Base-by-base conservation (phyloP, 2,329 filamentous ascomycete species). In the Lachnellula hyalina region DNA sequence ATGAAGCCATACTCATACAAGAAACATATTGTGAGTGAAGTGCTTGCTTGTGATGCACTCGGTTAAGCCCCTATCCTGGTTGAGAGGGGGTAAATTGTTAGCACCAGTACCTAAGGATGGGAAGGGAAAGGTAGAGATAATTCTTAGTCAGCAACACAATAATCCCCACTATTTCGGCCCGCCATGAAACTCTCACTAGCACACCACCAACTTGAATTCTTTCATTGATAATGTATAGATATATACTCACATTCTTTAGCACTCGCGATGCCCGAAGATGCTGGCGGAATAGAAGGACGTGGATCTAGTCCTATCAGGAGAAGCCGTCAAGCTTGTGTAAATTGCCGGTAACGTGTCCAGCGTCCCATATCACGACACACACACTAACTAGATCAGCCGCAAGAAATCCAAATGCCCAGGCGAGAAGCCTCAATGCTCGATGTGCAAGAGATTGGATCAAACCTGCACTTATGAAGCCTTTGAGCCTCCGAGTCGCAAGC, bases 331-430 rank as follows among this genome's bases (percentile, higher is more conserved):
- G 58, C 58, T 9, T 61, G 58, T 51, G 41, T 56, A 4, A 61
- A 61, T 45, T 61, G 58, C 49, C 52, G 57, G 57, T 60, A 53
- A 51, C 14, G 46, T 51, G 28, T 32, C 38, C 25, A 9, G 15
- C 40, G 19, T 44, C 15, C 40, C 40, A 44, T 11, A 21, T 40
- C n/a, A 21, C 23, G 19, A 19, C 17, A 44, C 19, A 8, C 40
- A 15, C n/a, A 19, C 46, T 57, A 23, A 54, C 23, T 7, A 21
- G 19, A 34, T 17, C 36, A 61, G 58, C 23, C 58, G 58, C 19
- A 61, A 61, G 49, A 61, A 61, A 25, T 61, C 58, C 7, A 58
- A 56, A 55, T 61, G 58, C 40, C 56, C 56, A 15, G 58, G 58
- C 11, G 58, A 61, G 34, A 56, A 55, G 25, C 58, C 58, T 25